phyloP scores from a whole-genome alignment of 805 yeast species.

The Starmerella sirachaensis region DNA sequence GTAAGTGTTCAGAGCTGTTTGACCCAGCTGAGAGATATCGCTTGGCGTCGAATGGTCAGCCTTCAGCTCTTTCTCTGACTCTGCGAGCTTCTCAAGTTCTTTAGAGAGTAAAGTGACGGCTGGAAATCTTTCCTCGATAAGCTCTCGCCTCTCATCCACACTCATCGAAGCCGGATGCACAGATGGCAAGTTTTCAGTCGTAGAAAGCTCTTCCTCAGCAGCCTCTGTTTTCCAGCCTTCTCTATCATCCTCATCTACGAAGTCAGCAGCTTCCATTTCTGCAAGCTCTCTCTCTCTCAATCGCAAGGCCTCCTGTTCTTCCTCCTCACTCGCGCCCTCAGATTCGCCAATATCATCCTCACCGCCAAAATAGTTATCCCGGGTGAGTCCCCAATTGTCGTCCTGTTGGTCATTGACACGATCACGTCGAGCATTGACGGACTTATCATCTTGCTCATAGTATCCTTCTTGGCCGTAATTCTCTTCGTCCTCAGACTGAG shows the following conservation, averaged over 20 bases:
- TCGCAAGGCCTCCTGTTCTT: conserved; percentile 79
- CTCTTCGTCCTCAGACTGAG: conserved; percentile 23
- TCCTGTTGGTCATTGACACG: conserved; percentile 8
- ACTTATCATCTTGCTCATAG: conserved; percentile 38
- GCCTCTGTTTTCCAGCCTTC: conserved; percentile 69
- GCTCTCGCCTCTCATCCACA: conserved; percentile 39
- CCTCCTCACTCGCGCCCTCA: conserved; percentile 61
- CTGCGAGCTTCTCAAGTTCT: conserved; percentile 41
- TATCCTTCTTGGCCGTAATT: conserved; percentile 35
- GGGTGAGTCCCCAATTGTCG: conserved; percentile 36
- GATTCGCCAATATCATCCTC: conserved; percentile 45
- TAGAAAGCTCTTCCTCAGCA: conserved; percentile 29
- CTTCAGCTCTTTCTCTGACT: conserved; percentile 20
- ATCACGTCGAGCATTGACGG: conserved; percentile 17
- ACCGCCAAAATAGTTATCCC: conserved; percentile 32
- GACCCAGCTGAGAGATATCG: conserved; percentile 34
- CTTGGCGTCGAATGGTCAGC: conserved; percentile 2
- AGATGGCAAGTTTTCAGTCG: conserved; percentile 27
- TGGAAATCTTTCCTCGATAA: conserved; percentile 58
- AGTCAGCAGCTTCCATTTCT: conserved; percentile 63
- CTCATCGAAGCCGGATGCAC: conserved; percentile 42
- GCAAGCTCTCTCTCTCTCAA: conserved; percentile 70
- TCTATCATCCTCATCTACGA: conserved; percentile 60
- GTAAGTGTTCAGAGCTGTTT: conserved; percentile 64
- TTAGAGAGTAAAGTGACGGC: conserved; percentile 68